Evolutionary conservation across 805 yeast species (phyloP), one percentile per base, ranked within the genome.

Genomic region (Maudiozyma pseudohumilis): DNA sequence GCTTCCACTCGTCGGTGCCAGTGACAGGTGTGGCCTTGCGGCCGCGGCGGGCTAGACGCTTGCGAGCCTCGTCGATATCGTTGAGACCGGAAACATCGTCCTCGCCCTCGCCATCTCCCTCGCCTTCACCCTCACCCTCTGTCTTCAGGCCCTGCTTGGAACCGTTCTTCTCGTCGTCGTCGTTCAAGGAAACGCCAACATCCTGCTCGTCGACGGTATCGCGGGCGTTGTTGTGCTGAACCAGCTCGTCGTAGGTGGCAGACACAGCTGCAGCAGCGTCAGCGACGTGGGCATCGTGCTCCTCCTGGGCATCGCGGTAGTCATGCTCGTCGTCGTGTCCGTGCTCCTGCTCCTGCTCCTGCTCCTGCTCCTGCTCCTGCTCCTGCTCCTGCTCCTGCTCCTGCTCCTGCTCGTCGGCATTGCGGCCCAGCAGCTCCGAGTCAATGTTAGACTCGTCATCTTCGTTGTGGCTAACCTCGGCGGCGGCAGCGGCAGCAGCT

Each of bases 1-100:
- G 50, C 36, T 50, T 49, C 60, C 60, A 52, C 38, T 51, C 56
- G 7, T 52, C 56, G 6, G 59, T 47, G 17, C 59, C 58, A 11
- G 58, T 42, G 6, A 44, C 44, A 3, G 55, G 47, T n/a, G 52
- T 47, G 3, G 54, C 45, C 40, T 49, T 56, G 22, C 60, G 52
- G 6, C 57, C 58, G 26, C 60, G 44, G 13, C 47, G 47, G 26
- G 19, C 18, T 22, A 26, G 20, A 21, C 35, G 18, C 27, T 34
- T 38, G 8, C 32, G 31, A 15, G 22, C 31, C 2, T 37, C 38
- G 6, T 25, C 38, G n/a, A 29, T 6, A 21, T 29, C 41, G 9
- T 28, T 33, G 7, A 31, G 22, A 9, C 27, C 11, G 23, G 32
- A 32, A 8, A 34, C 40, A 27, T 35, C 38, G 21, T 36, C 40